phyloP scores from a whole-genome alignment of 2,329 filamentous ascomycete species.

The Monosporascus sp. region DNA sequence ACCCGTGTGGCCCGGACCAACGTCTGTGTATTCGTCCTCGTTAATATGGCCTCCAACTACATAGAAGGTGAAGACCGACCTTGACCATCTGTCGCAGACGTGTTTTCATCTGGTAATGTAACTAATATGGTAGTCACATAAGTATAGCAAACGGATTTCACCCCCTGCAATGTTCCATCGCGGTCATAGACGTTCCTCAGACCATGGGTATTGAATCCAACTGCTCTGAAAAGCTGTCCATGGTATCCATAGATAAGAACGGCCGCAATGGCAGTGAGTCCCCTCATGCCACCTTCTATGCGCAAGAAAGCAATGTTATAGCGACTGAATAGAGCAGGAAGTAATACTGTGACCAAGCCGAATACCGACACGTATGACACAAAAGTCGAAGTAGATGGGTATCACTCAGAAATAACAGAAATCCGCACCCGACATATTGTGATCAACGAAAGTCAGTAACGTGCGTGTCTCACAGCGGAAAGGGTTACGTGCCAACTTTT shows the following conservation, averaged over 20 bases:
- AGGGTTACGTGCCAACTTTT: neutral
- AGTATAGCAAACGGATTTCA: conserved; percentile 10
- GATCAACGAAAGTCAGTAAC: neutral
- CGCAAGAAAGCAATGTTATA: neutral
- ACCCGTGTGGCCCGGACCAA: no score
- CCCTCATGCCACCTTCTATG: neutral
- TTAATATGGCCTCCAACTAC: neutral
- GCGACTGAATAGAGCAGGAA: neutral
- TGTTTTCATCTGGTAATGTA: neutral
- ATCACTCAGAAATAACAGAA: neutral
- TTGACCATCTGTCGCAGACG: neutral
- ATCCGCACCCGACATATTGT: conserved; percentile 1
- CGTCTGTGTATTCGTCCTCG: no score
- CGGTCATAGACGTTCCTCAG: neutral
- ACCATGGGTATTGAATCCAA: neutral
- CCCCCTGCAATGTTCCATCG: neutral
- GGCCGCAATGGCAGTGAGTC: neutral
- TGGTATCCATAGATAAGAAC: neutral
- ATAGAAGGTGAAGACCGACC: no score
- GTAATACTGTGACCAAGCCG: neutral
- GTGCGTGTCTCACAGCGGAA: neutral
- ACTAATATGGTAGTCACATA: conserved; percentile 14
- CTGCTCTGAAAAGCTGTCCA: neutral
- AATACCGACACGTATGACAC: no score
- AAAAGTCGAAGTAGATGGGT: no score